Percentiles rank a stretch among this genome's conserved stretches.
Evolutionary conservation across 1,284 basidiomycete genomes (phyloP).

Genomic region (Ustilago bromivora): DNA sequence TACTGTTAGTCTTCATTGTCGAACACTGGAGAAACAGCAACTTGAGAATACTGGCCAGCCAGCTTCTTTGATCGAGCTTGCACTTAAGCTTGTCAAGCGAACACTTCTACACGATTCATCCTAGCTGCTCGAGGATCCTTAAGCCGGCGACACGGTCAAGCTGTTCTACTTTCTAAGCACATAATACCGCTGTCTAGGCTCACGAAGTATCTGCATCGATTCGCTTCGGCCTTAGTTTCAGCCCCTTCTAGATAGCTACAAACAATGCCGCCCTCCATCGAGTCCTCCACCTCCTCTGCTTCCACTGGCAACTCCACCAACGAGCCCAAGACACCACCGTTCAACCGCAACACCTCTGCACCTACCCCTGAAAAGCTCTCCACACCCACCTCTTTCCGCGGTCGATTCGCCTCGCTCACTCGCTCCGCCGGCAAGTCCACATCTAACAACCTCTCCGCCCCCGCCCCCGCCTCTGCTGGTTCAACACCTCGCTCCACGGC

Average conservation of each 20-base stretch:
- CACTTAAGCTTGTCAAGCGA: too few species aligned
- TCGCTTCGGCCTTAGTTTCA: too few species aligned
- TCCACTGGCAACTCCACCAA: not conserved
- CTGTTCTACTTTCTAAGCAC: too few species aligned
- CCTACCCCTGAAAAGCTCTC: constrained; percentile 2
- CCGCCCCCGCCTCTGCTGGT: constrained; percentile 3
- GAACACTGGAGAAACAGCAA: too few species aligned
- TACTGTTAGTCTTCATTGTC: too few species aligned
- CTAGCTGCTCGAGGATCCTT: too few species aligned
- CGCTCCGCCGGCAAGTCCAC: constrained; percentile 35
- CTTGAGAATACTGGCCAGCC: too few species aligned
- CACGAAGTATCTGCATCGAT: too few species aligned
- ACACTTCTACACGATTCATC: too few species aligned
- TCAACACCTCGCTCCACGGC: constrained; percentile 13
- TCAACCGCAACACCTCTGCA: constrained; percentile 27
- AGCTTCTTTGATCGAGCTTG: too few species aligned
- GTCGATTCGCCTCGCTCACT: constrained; percentile 40
- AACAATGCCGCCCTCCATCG: constrained; percentile 34
- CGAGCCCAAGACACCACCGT: constrained; percentile 40
- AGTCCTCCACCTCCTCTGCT: constrained; percentile 24
- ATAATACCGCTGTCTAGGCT: too few species aligned
- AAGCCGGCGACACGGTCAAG: too few species aligned
- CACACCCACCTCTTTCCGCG: constrained; percentile 21
- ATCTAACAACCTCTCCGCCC: constrained; percentile 5
- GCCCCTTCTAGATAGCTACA: not conserved